Conservation (phyloP, 2,329 filamentous ascomycete genomes). For the Botrytis deweyae region DNA sequence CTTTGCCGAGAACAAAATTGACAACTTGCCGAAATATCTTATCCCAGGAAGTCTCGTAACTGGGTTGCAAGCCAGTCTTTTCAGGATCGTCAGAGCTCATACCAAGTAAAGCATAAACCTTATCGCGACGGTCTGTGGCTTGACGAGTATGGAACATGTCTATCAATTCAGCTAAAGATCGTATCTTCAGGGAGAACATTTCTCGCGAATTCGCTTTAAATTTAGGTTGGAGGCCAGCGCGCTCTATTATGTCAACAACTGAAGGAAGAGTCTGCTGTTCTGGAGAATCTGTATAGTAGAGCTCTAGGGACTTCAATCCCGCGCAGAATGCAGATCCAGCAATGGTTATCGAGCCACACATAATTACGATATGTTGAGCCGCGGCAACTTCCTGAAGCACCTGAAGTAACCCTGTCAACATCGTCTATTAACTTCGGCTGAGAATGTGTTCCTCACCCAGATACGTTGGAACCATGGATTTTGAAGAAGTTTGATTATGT, state of each 20-base stretch:
- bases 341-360: not conserved
- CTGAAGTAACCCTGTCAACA: accelerated
- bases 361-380: accelerated
- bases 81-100: not conserved
- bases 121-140: not conserved
- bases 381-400: not conserved
- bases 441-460: not conserved
- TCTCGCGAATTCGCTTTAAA: accelerated
- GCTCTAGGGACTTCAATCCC: not conserved
- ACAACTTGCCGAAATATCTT: not conserved
- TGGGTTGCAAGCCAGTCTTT: not conserved
- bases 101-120: not conserved
- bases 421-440: accelerated
- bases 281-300: accelerated
- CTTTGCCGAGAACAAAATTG: no score
- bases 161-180: not conserved
- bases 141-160: not conserved
- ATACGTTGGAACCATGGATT: not conserved
- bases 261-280: no score
- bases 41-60: not conserved
- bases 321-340: not conserved
- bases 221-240: not conserved
- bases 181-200: accelerated
- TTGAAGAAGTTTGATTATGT: not conserved
- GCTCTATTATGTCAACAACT: accelerated